Conservation (phyloP, 75 land plant species). For the Pseudotsuga menziesii region DNA sequence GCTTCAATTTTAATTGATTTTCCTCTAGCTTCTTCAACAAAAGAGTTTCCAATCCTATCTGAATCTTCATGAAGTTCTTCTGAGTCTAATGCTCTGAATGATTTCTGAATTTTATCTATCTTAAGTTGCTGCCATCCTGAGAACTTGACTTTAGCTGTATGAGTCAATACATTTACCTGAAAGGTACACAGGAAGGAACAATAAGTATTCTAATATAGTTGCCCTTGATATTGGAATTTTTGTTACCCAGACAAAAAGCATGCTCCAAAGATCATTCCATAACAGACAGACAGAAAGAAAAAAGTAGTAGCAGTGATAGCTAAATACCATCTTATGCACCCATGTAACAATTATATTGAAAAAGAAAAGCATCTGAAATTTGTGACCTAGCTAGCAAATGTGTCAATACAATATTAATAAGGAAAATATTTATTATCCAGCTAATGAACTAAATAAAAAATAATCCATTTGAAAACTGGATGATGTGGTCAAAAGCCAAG, state of each 20-base stretch:
- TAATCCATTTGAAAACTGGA: not conserved
- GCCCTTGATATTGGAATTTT: not conserved
- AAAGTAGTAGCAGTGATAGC: not conserved
- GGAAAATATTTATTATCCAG: not conserved
- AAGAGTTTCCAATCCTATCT: not conserved
- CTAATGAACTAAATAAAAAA: not conserved
- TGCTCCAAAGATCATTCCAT: not conserved
- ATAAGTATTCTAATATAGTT: not conserved
- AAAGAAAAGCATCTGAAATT: not conserved
- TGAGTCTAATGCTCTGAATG: constrained; percentile 10
- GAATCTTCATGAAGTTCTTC: constrained; percentile 13
- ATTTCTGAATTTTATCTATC: constrained; percentile 20
- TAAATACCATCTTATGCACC: not conserved
- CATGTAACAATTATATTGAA: not conserved
- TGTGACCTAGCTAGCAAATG: not conserved
- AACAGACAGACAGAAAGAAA: not conserved
- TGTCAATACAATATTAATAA: not conserved
- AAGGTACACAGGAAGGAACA: not conserved
- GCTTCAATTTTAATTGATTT: constrained; percentile 11
- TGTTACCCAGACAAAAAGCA: not conserved
- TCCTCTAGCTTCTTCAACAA: constrained; percentile 6
- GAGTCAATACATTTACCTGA: constrained; percentile 80
- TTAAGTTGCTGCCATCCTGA: constrained; percentile 16
- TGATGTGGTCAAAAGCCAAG: not conserved
- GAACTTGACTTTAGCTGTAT: constrained; percentile 46